Evolutionary conservation across 2,329 filamentous ascomycete species (phyloP), one percentile per base, ranked within the genome.

Genomic region (Pseudogymnoascus sp.): DNA sequence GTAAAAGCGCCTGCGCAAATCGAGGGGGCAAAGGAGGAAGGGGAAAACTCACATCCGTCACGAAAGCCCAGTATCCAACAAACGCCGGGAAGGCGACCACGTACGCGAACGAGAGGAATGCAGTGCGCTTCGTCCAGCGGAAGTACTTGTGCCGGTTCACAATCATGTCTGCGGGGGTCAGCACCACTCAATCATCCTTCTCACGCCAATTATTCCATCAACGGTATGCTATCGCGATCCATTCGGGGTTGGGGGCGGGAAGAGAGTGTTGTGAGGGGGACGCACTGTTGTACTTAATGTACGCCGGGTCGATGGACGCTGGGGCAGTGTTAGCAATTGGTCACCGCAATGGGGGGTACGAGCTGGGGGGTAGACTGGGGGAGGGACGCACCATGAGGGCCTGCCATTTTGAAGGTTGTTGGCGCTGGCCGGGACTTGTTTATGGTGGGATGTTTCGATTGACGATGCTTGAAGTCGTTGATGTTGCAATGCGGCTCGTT

Each of bases 141-240:
- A 98, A 99, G 85, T 91, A 96, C 79, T 92, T 92, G 85, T 93
- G 89, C 69, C 95, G 89, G 81, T 90, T 92, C 73, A 84, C 81
- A 73, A 84, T 85, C 86, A 97, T 90, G 76, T 89, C 93, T 96
- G 73, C 34, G 14, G 71, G 63, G 63, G 60, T 68, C 45, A 65
- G 64, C 62, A 61, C 61, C 63, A 39, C 65, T 69, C 48, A 61
- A 11, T 41, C n/a, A n/a, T 10, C 21, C n/a, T 19, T 21, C 34
- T 23, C 51, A 25, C 13, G 39, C 39, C 25, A 6, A 60, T 67
- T 51, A 66, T 63, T 67, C 43, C 36, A 6, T 19, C 14, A 13
- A 43, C 1, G 6, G 31, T 34, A 39, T 19, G 28, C 14, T 28
- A 2, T 43, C 34, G 63, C 7, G 14, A 7, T 2, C 1, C 25